These are phyloP conservation scores for Lodderomyces oxycetoniae DNA, from an alignment of 1,139 yeast species.

Conservation along the genomic window DNA sequence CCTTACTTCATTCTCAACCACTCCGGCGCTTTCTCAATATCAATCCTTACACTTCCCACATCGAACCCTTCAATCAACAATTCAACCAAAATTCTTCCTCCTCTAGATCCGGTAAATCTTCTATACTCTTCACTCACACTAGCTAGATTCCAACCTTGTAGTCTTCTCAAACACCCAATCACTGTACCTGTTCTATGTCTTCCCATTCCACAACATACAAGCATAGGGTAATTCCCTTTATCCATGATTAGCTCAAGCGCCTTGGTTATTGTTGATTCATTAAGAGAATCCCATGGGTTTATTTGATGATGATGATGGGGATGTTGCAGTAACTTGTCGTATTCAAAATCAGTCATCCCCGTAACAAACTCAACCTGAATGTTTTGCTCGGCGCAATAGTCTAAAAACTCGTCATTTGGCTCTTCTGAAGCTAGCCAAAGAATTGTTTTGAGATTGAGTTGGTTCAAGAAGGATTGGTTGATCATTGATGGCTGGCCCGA, in stretches of 20 bases:
- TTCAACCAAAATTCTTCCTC: constrained; percentile 89
- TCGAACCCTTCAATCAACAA: constrained; percentile 83
- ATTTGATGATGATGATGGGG: constrained; percentile 2
- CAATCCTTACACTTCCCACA: constrained; percentile 48
- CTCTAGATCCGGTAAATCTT: constrained; percentile 86
- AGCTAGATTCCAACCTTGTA: constrained; percentile 96
- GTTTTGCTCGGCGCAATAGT: constrained; percentile 68
- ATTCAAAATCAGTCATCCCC: constrained; percentile 52
- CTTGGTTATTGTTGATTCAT: constrained; percentile 72
- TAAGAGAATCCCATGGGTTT: constrained; percentile 95
- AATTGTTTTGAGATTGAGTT: constrained; percentile 70
- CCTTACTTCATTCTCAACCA: constrained; percentile 11
- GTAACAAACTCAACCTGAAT: constrained; percentile 57
- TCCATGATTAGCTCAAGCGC: constrained; percentile 75
- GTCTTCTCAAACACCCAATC: constrained; percentile 81
- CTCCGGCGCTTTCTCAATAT: constrained; percentile 19
- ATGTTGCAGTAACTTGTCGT: constrained; percentile 17
- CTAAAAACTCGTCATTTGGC: constrained; percentile 82
- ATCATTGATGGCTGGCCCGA: constrained; percentile 97
- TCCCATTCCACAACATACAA: constrained; percentile 98
- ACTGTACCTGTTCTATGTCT: constrained; percentile 95
- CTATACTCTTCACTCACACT: constrained; percentile 91
- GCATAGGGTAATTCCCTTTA: constrained; percentile 69
- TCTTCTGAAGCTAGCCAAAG: constrained; percentile 96
- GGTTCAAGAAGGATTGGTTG: constrained; percentile 77